Conservation (phyloP, 2,329 filamentous ascomycete genomes). For the Fusarium scirpi region DNA sequence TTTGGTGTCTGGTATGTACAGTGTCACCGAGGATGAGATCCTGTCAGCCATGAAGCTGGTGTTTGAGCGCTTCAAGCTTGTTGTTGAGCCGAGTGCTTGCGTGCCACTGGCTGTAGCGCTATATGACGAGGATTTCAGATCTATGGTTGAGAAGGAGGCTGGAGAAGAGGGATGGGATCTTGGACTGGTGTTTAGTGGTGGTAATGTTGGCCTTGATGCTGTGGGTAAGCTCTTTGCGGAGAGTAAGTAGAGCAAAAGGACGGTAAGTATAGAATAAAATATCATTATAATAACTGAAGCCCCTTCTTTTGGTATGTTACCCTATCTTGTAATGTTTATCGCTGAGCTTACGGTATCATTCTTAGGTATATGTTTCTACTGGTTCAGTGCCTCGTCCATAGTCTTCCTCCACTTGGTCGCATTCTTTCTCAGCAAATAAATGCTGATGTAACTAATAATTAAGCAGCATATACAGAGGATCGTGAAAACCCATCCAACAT, state of each 20-base stretch:
- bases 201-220: slow-evolving; percentile 68
- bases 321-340: background rate
- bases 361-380: slow-evolving; percentile 7
- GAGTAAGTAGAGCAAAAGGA: slow-evolving; percentile 9
- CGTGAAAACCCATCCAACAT: slow-evolving; percentile 82
- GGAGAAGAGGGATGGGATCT: slow-evolving; percentile 80
- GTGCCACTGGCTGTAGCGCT: slow-evolving; percentile 86
- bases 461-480: slow-evolving; percentile 65
- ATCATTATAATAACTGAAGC: background rate
- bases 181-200: slow-evolving; percentile 70
- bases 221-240: slow-evolving; percentile 63
- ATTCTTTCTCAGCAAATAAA: slow-evolving; percentile 71
- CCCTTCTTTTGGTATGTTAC: background rate
- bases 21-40: slow-evolving; percentile 87
- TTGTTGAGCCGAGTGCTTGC: slow-evolving; percentile 88
- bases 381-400: slow-evolving; percentile 67
- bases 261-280: background rate
- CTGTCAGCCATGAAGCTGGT: slow-evolving; percentile 79
- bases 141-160: slow-evolving; percentile 75
- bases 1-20: slow-evolving; percentile 78
- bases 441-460: slow-evolving; percentile 66
- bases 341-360: background rate
- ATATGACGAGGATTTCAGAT: slow-evolving; percentile 86
- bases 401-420: slow-evolving; percentile 71
- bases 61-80: slow-evolving; percentile 87